A percentile compares a stretch with the other conserved stretches of the same genome.
These are phyloP conservation scores for Amaranthus palmeri DNA, from an alignment of 148 eudicot genomes.

Conservation along the genomic window DNA sequence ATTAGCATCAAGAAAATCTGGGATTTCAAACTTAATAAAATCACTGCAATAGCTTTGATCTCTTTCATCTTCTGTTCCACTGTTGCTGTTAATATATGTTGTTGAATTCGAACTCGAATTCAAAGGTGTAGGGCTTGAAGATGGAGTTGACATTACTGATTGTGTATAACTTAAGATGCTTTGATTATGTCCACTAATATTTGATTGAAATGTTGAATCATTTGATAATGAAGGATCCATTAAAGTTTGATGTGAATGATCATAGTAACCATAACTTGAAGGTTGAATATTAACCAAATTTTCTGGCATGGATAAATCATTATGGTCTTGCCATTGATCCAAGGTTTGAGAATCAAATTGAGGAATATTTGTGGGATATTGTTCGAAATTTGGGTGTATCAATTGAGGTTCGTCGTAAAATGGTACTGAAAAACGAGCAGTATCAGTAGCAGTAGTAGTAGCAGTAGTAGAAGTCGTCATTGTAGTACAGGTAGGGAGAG, in stretches of 20 bases:
- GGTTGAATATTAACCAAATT: conserved; percentile 22
- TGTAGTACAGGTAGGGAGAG: conserved; percentile 30
- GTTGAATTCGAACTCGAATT: conserved; percentile 51
- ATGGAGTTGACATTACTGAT: conserved; percentile 62
- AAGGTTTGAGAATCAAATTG: conserved; percentile 34
- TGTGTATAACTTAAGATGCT: conserved; percentile 43
- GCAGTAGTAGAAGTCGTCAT: conserved; percentile 22
- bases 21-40: conserved; percentile 57
- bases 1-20: conserved; percentile 50
- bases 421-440: conserved; percentile 27
- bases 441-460: background rate
- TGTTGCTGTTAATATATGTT: conserved; percentile 31
- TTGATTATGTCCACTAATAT: conserved; percentile 27
- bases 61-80: conserved; percentile 55
- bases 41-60: conserved; percentile 68
- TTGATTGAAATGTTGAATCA: conserved; percentile 32
- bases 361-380: conserved; percentile 29
- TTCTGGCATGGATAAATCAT: conserved; percentile 18
- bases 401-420: conserved; percentile 39
- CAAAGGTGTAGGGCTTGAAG: conserved; percentile 61
- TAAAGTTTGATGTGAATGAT: conserved; percentile 27
- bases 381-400: conserved; percentile 41
- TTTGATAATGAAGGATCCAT: conserved; percentile 36
- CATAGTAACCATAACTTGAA: conserved; percentile 32
- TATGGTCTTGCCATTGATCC: conserved; percentile 41